phyloP scores from a whole-genome alignment of 345 rosid genomes.

The Noccaea bulbosa region DNA sequence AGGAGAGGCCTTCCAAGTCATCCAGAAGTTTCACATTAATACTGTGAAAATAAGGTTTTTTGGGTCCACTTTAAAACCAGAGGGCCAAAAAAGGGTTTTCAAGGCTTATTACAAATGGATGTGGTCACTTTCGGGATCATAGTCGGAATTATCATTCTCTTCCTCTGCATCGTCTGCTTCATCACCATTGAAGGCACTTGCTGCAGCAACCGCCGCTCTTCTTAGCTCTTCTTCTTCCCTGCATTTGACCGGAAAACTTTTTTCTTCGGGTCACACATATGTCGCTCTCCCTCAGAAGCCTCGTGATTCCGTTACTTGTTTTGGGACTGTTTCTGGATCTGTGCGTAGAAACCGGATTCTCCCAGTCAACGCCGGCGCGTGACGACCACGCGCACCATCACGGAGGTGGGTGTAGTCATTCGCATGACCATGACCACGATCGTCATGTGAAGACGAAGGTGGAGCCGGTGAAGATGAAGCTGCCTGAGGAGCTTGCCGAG shows the following conservation, averaged over 20 bases:
- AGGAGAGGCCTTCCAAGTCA: background rate
- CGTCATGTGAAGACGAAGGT: slow-evolving; percentile 37
- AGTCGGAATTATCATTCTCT: slow-evolving; percentile 68
- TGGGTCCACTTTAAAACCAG: background rate
- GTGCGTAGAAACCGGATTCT: slow-evolving; percentile 49
- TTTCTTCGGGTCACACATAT: slow-evolving; percentile 34
- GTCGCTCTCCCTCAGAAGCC: slow-evolving; percentile 30
- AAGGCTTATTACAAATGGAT: slow-evolving; percentile 51
- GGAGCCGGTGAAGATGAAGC: slow-evolving; percentile 40
- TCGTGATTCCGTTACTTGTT: slow-evolving; percentile 39
- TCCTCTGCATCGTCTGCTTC: slow-evolving; percentile 62
- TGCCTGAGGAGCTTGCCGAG: slow-evolving; percentile 94
- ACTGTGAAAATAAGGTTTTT: background rate
- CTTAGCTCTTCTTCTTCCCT: background rate
- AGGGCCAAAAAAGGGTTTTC: background rate
- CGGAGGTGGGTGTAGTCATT: slow-evolving; percentile 52
- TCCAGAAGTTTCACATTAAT: background rate
- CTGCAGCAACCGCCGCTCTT: slow-evolving; percentile 53
- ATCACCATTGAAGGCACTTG: slow-evolving; percentile 84
- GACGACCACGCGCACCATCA: slow-evolving; percentile 51
- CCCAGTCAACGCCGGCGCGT: slow-evolving; percentile 57
- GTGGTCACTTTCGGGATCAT: slow-evolving; percentile 72
- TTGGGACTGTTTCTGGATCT: slow-evolving; percentile 52
- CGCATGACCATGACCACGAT: slow-evolving; percentile 38
- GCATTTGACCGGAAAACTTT: background rate